Percentiles rank a stretch among this genome's conserved stretches.
Conservation (phyloP, 345 rosid genomes). For the Chamaenerion angustifolium region DNA sequence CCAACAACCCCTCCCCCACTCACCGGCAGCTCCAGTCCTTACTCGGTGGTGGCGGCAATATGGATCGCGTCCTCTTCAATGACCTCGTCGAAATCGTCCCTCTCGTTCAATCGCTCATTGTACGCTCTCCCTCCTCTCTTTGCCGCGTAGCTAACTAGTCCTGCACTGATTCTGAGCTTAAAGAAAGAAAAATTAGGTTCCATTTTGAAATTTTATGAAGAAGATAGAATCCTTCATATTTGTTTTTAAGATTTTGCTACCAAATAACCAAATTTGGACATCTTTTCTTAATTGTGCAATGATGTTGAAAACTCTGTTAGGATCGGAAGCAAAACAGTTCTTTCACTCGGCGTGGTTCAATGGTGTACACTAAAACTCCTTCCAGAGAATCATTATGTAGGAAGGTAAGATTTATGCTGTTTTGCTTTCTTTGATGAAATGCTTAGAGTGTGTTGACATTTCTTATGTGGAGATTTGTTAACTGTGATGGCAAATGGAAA, state of each 20-base stretch:
- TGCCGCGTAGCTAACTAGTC: not conserved
- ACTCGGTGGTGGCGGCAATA: conserved; percentile 22
- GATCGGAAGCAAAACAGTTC: conserved; percentile 71
- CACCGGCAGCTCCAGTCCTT: conserved; percentile 18
- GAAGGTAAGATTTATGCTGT: conserved; percentile 27
- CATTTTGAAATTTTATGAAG: too few relatives aligned
- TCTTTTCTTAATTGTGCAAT: not conserved
- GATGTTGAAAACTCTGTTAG: conserved; percentile 16
- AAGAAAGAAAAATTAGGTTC: not conserved
- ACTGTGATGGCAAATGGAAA: too few relatives aligned
- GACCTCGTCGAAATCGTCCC: conserved; percentile 89
- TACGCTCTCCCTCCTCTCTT: conserved; percentile 15
- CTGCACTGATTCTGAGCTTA: not conserved
- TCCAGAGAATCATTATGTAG: conserved; percentile 52
- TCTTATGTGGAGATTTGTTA: not conserved
- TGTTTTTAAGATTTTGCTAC: not conserved
- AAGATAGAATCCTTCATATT: not conserved
- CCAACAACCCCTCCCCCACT: conserved; percentile 32
- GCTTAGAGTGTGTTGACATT: not conserved
- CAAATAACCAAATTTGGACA: not conserved
- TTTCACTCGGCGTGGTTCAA: conserved; percentile 72
- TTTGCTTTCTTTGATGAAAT: not conserved
- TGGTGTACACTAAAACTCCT: conserved; percentile 92
- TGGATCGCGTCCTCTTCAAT: conserved; percentile 66
- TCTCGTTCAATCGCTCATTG: conserved; percentile 82